phyloP scores from a whole-genome alignment of 129 eudicot genomes.

The Erigeron canadensis region DNA sequence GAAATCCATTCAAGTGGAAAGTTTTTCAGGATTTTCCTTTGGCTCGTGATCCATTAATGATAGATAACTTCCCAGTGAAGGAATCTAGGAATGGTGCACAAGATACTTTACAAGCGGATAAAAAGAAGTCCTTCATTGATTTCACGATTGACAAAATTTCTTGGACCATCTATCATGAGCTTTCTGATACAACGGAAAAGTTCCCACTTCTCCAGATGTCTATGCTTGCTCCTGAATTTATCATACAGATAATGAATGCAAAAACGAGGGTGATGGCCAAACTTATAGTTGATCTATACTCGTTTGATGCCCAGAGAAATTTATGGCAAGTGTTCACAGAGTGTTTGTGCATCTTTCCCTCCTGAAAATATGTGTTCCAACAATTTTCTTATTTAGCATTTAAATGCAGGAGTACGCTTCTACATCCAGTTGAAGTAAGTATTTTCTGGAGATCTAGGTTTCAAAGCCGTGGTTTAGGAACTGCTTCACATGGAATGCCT shows the following conservation, averaged over 20 bases:
- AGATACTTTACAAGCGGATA: constrained; percentile 23
- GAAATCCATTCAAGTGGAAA: constrained; percentile 87
- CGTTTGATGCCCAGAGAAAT: constrained; percentile 72
- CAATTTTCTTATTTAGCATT: constrained; percentile 10
- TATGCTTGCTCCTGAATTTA: constrained; percentile 44
- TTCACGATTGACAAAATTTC: constrained; percentile 46
- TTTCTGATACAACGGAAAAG: constrained; percentile 64
- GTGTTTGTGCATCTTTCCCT: neutral
- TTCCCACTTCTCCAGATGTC: constrained; percentile 75
- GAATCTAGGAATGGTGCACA: constrained; percentile 31
- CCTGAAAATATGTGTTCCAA: constrained; percentile 10
- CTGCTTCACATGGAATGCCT: constrained; percentile 43
- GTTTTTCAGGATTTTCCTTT: constrained; percentile 45
- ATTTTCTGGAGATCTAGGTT: constrained; percentile 59
- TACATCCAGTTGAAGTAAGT: constrained; percentile 69
- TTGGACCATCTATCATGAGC: constrained; percentile 73
- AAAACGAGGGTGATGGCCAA: constrained; percentile 77
- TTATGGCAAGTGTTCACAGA: constrained; percentile 50
- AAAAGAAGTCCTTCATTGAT: constrained; percentile 38
- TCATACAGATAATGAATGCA: constrained; percentile 47
- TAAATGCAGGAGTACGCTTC: constrained; percentile 64
- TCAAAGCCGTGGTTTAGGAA: constrained; percentile 39
- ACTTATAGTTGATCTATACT: constrained; percentile 43
- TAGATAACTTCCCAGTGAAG: constrained; percentile 23
- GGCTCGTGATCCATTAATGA: constrained; percentile 28